Conservation (phyloP, 306 rosid genomes). For the Phaseolus lunatus region DNA sequence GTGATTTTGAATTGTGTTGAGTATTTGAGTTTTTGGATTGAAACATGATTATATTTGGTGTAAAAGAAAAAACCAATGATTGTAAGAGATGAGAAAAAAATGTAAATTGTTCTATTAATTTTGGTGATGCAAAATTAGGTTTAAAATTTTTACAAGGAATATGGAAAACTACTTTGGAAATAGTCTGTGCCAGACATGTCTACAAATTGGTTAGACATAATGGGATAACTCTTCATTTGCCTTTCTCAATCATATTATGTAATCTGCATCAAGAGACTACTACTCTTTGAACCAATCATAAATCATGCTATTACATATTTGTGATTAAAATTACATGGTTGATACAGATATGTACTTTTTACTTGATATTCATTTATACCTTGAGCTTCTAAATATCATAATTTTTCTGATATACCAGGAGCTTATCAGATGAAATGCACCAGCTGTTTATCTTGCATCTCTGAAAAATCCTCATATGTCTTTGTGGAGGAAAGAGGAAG, state of each 20-base stretch:
- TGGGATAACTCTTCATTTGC: neutral
- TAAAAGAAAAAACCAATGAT: neutral
- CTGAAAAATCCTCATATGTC: neutral
- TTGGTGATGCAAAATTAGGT: neutral
- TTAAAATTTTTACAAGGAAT: neutral
- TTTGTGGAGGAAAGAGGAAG: neutral
- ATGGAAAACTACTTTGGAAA: neutral
- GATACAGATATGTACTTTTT: no score
- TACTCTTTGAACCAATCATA: no score
- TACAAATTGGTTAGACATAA: neutral
- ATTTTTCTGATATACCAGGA: neutral
- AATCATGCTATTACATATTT: no score
- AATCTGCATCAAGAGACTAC: no score
- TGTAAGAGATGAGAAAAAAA: constrained; percentile 15
- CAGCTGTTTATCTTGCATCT: neutral
- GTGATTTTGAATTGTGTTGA: no score
- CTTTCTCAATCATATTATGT: no score
- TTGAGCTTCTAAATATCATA: neutral
- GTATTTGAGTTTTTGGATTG: no score
- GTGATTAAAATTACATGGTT: no score
- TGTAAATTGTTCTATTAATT: neutral
- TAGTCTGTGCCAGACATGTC: neutral
- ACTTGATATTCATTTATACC: neutral
- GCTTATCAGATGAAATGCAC: neutral
- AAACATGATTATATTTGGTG: no score